Evolutionary conservation across 2,329 filamentous ascomycete genomes (phyloP).

Genomic region (Talaromyces atroroseus): DNA sequence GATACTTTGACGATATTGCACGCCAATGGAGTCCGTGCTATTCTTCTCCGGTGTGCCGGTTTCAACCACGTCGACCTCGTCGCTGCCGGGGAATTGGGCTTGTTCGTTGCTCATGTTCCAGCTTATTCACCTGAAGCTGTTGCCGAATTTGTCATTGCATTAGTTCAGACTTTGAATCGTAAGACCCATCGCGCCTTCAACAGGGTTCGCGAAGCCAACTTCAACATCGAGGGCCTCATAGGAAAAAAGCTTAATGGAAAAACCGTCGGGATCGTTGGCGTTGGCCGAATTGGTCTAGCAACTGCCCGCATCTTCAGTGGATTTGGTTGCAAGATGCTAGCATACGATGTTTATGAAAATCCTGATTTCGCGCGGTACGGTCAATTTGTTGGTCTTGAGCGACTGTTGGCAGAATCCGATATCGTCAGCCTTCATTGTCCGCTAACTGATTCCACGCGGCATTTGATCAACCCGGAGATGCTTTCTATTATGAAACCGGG

Average conservation of each 20-base stretch:
- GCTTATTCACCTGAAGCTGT: constrained; percentile 65
- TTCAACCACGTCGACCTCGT: constrained; percentile 62
- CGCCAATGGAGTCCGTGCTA: constrained; percentile 48
- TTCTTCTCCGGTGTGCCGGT: constrained; percentile 63
- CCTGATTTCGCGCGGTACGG: constrained; percentile 48
- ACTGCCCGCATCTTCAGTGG: constrained; percentile 58
- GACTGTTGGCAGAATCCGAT: constrained; percentile 53
- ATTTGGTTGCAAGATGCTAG: constrained; percentile 59
- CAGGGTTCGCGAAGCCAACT: constrained; percentile 64
- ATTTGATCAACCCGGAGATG: constrained; percentile 54
- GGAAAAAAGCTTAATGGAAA: constrained; percentile 56
- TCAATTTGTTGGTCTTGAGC: constrained; percentile 50
- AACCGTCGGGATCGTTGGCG: constrained; percentile 61
- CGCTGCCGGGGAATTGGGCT: constrained; percentile 48
- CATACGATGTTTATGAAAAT: constrained; percentile 53
- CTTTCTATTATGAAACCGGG: constrained; percentile 54
- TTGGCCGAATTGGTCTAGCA: constrained; percentile 60
- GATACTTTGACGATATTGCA: constrained; percentile 50
- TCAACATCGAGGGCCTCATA: constrained; percentile 55
- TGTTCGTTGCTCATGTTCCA: constrained; percentile 62
- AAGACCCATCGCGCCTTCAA: constrained; percentile 64
- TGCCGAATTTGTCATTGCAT: constrained; percentile 63
- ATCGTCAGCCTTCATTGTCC: constrained; percentile 64
- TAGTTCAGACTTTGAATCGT: constrained; percentile 63
- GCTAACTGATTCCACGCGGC: constrained; percentile 53